Evolutionary conservation across 2,329 filamentous ascomycete genomes (phyloP).

Genomic region (Mollisia scopiformis): DNA sequence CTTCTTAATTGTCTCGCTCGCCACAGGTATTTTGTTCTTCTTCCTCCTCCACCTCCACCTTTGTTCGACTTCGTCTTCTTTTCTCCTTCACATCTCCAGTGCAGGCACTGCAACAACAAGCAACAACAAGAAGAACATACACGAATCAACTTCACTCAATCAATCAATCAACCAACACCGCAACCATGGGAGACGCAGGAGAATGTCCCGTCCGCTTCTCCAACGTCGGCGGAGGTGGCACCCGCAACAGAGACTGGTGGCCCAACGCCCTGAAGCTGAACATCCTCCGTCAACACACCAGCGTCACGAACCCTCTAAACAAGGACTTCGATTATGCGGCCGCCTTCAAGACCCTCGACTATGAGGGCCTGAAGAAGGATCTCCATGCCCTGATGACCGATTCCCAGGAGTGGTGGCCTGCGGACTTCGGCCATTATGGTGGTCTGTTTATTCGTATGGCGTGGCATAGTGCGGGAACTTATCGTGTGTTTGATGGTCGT

Average conservation of each 20-base stretch:
- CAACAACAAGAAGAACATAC: too few species aligned
- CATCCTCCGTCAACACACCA: slow-evolving; percentile 73
- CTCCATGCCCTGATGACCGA: slow-evolving; percentile 73
- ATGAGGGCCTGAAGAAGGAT: slow-evolving; percentile 74
- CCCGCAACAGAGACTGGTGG: slow-evolving; percentile 75
- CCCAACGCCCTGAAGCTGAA: slow-evolving; percentile 68
- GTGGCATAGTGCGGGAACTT: slow-evolving; percentile 81
- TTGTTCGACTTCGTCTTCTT: too few species aligned
- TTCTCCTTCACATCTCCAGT: too few species aligned
- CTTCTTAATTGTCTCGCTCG: too few species aligned
- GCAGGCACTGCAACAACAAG: too few species aligned
- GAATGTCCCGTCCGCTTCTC: slow-evolving; percentile 28
- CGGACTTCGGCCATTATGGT: slow-evolving; percentile 81
- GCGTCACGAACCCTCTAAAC: slow-evolving; percentile 61
- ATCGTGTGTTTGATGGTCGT: slow-evolving; percentile 74
- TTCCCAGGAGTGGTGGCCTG: slow-evolving; percentile 81
- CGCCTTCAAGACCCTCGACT: slow-evolving; percentile 75
- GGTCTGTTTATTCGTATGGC: slow-evolving; percentile 81
- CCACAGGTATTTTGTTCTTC: too few species aligned
- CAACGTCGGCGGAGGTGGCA: slow-evolving; percentile 58
- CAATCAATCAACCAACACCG: too few species aligned
- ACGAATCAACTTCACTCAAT: too few species aligned
- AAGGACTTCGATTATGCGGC: slow-evolving; percentile 72
- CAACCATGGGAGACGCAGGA: too few species aligned
- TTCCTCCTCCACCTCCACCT: too few species aligned